Conservation (phyloP, 2,329 filamentous ascomycete genomes). For the Colletotrichum somersetense region DNA sequence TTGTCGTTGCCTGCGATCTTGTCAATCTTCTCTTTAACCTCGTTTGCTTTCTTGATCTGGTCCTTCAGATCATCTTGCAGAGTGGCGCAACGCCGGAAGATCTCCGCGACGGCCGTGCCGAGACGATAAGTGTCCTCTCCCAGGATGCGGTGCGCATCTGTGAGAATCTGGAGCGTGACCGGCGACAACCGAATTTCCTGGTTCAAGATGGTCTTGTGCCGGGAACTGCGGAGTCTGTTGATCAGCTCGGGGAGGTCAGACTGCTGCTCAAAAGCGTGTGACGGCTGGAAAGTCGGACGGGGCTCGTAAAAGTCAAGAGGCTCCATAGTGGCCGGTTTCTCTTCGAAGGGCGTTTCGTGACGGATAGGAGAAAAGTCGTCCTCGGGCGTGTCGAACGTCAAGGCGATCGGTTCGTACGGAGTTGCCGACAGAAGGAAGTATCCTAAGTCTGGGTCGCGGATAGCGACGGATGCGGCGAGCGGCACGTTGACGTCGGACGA, state of each 20-base stretch:
- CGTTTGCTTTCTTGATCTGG: constrained; percentile 75
- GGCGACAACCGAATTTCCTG: constrained; percentile 79
- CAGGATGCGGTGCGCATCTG: constrained; percentile 78
- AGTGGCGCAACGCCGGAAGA: constrained; percentile 78
- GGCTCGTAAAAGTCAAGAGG: constrained; percentile 69
- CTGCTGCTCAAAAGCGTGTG: constrained; percentile 69
- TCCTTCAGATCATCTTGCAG: constrained; percentile 76
- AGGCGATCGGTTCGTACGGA: constrained; percentile 67
- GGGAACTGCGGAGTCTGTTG: constrained; percentile 68
- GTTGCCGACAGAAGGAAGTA: constrained; percentile 73
- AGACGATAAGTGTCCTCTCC: constrained; percentile 77
- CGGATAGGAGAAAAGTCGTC: constrained; percentile 59
- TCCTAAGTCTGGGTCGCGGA: constrained; percentile 73
- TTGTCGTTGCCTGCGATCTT: constrained; percentile 71
- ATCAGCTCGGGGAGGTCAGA: constrained; percentile 69
- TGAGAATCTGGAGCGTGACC: constrained; percentile 78
- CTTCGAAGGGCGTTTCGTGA: constrained; percentile 58
- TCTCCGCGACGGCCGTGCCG: constrained; percentile 76
- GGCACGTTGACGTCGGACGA: constrained; percentile 60
- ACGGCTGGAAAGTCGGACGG: constrained; percentile 75
- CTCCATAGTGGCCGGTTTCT: constrained; percentile 58
- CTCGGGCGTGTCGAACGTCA: constrained; percentile 72
- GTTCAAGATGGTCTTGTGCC: constrained; percentile 71
- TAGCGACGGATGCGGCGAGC: constrained; percentile 65
- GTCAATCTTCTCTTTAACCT: constrained; percentile 76